phyloP scores from a whole-genome alignment of 2,329 filamentous ascomycete genomes.

The Tolypocladium capitatum region DNA sequence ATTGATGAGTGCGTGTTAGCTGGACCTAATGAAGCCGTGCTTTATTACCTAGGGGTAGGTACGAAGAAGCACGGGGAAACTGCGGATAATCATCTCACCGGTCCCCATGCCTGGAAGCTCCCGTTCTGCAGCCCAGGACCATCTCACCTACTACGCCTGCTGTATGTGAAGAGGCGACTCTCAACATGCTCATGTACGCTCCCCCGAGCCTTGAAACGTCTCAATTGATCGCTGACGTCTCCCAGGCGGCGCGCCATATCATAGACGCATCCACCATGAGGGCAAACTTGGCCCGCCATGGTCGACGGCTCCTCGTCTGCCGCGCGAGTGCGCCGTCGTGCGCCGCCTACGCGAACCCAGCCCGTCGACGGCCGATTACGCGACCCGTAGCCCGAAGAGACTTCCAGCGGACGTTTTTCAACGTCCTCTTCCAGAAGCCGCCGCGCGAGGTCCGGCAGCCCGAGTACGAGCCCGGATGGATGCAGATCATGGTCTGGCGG shows the following conservation, averaged over 20 bases:
- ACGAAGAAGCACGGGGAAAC: not conserved
- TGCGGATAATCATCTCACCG: not conserved
- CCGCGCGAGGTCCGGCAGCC: constrained; percentile 47
- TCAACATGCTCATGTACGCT: not conserved
- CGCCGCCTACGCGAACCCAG: constrained; percentile 15
- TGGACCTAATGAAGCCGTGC: too few relatives aligned
- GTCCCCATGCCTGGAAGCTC: not conserved
- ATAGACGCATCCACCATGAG: constrained; percentile 26
- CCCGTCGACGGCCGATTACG: constrained; percentile 14
- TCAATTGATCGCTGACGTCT: not conserved
- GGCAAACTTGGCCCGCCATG: constrained; percentile 31
- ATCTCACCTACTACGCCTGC: not conserved
- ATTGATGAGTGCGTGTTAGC: too few relatives aligned
- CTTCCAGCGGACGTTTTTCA: constrained; percentile 38
- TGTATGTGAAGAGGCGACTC: not conserved
- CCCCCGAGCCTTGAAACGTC: too few relatives aligned
- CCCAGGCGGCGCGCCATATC: constrained; percentile 6
- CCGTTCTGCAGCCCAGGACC: not conserved
- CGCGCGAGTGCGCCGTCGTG: constrained; percentile 20
- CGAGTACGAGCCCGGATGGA: constrained; percentile 57
- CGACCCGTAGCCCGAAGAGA: constrained; percentile 9
- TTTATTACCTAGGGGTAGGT: too few relatives aligned
- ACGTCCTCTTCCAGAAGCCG: constrained; percentile 44
- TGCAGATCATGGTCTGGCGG: constrained; percentile 55
- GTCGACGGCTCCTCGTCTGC: constrained; percentile 25